Conservation (phyloP, 306 rosid species). For the Lithocarpus polystachyus region DNA sequence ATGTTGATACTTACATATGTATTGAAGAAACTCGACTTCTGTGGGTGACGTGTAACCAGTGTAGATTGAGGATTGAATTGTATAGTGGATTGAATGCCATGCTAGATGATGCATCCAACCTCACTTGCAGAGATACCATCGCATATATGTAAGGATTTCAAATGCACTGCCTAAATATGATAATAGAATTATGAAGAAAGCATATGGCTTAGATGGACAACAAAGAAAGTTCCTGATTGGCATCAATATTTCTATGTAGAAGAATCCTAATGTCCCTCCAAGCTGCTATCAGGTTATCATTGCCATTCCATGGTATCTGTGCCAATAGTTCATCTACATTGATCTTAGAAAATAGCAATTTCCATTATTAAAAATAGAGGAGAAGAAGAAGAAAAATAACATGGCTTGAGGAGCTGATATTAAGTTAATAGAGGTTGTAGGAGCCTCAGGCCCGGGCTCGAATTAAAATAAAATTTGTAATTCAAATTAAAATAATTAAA, state of each 20-base stretch:
- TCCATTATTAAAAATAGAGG: no score
- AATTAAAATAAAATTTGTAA: no score
- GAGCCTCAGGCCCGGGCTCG: no score
- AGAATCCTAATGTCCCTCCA: slow-evolving; percentile 82
- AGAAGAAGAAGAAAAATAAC: no score
- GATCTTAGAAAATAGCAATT: no score
- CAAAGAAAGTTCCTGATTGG: background rate
- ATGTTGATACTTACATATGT: no score
- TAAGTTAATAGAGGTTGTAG: no score
- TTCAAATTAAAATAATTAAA: no score
- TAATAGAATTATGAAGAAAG: background rate
- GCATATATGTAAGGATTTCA: slow-evolving; percentile 11
- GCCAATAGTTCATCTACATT: background rate
- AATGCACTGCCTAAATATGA: slow-evolving; percentile 5
- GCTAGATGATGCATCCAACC: slow-evolving; percentile 99
- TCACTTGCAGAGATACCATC: slow-evolving; percentile 78
- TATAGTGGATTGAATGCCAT: slow-evolving; percentile 36
- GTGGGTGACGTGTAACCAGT: no score
- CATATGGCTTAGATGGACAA: background rate
- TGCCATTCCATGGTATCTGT: slow-evolving; percentile 87
- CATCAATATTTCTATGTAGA: background rate
- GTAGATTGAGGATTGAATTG: no score
- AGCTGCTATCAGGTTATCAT: slow-evolving; percentile 64
- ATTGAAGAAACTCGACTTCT: no score
- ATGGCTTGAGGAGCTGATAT: no score